These are phyloP conservation scores for Sclerotinia minor DNA, from an alignment of 2,329 filamentous ascomycete genomes.

Conservation along the genomic window DNA sequence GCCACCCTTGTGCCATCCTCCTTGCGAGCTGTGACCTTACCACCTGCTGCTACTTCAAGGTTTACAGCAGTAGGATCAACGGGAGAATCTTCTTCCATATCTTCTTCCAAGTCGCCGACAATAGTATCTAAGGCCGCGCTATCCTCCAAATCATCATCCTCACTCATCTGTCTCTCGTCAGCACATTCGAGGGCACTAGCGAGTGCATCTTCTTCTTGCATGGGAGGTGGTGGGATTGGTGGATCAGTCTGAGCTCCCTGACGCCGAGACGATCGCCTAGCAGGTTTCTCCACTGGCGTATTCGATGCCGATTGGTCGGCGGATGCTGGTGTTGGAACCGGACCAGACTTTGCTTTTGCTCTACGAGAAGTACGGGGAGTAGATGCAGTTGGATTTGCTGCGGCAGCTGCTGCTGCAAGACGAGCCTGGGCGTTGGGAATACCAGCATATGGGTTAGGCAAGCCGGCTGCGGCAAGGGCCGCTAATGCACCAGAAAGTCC, in stretches of 20 bases:
- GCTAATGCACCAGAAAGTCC: conserved; percentile 69
- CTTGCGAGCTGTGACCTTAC: conserved; percentile 85
- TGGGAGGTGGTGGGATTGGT: conserved; percentile 52
- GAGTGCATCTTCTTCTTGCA: conserved; percentile 59
- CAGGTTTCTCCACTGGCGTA: conserved; percentile 58
- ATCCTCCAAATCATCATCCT: conserved; percentile 68
- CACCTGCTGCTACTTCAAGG: conserved; percentile 81
- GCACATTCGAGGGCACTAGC: conserved; percentile 84
- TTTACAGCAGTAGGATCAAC: conserved; percentile 86
- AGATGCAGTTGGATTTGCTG: conserved; percentile 45
- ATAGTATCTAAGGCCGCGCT: conserved; percentile 74
- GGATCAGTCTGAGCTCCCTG: conserved; percentile 56
- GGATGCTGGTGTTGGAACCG: conserved; percentile 46
- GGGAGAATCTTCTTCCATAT: conserved; percentile 71
- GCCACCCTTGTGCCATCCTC: conserved; percentile 86
- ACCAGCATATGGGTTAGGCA: conserved; percentile 51
- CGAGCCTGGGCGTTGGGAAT: conserved; percentile 36
- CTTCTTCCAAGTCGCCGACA: conserved; percentile 86
- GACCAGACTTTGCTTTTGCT: conserved; percentile 49
- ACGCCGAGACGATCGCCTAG: conserved; percentile 65
- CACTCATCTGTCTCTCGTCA: conserved; percentile 81
- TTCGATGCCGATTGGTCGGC: conserved; percentile 44
- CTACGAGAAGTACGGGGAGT: conserved; percentile 41
- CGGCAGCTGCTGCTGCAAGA: conserved; percentile 38
- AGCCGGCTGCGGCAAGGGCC: conserved; percentile 71